Evolutionary conservation across 768 basidiomycete genomes (phyloP).

Genomic region (Mrakia gelida): DNA sequence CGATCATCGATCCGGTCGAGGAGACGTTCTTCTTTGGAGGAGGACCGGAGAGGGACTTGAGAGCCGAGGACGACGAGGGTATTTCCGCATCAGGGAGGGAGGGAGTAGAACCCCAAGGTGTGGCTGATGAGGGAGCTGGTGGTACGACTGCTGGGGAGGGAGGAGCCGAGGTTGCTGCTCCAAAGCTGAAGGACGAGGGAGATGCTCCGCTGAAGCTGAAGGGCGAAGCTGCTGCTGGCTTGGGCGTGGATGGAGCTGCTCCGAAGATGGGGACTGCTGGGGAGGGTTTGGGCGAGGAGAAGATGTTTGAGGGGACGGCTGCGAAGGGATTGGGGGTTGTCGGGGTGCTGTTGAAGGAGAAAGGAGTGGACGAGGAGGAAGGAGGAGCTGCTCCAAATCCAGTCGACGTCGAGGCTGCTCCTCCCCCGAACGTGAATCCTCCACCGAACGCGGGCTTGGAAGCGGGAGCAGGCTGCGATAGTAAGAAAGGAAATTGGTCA

Average conservation of each 20-base stretch:
- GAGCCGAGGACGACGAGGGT: slow-evolving; percentile 4
- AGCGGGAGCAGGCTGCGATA: background rate
- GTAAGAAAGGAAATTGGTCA: background rate
- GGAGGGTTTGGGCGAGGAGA: slow-evolving; percentile 17
- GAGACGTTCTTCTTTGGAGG: slow-evolving; percentile 2
- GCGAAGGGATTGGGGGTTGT: slow-evolving; percentile 18
- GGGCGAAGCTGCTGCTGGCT: slow-evolving; percentile 14
- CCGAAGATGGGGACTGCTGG: slow-evolving; percentile 11
- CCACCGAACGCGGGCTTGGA: slow-evolving; percentile 21
- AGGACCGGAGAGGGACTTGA: background rate
- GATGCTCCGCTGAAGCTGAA: slow-evolving; percentile 14
- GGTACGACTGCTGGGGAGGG: slow-evolving; percentile 9
- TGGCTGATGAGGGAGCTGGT: slow-evolving; percentile 5
- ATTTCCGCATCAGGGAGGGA: background rate
- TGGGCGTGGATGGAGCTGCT: slow-evolving; percentile 11
- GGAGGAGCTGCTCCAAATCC: slow-evolving; percentile 23
- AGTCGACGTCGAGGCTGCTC: slow-evolving; percentile 1
- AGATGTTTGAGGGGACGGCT: slow-evolving; percentile 5
- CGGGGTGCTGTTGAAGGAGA: background rate
- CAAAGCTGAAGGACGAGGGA: slow-evolving; percentile 7
- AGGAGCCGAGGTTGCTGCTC: slow-evolving; percentile 15
- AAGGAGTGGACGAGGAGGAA: slow-evolving; percentile 13
- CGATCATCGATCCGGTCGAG: slow-evolving; percentile 3
- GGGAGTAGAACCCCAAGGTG: slow-evolving; percentile 16
- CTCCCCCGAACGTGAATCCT: slow-evolving; percentile 19